phyloP scores from a whole-genome alignment of 805 yeast genomes.

The Pichia heedii region DNA sequence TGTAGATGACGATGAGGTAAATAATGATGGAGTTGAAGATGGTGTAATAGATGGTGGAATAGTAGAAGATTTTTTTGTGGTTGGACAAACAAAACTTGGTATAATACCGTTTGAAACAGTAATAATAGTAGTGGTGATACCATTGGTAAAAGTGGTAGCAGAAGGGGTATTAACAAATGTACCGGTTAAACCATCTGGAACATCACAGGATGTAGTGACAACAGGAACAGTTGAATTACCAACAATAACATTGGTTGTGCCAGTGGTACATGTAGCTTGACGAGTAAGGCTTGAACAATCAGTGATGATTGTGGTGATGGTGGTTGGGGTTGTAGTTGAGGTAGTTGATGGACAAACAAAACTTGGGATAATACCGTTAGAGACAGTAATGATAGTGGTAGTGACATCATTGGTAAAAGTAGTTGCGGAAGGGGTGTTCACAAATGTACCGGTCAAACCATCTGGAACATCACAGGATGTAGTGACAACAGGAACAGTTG shows the following conservation, averaged over 20 bases:
- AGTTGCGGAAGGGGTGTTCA: too few species aligned
- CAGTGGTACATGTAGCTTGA: slow-evolving; percentile 1
- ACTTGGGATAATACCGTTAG: neutral
- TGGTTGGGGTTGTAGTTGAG: neutral
- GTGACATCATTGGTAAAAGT: too few species aligned
- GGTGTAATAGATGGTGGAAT: slow-evolving; percentile 2
- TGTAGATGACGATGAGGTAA: neutral
- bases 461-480: too few species aligned
- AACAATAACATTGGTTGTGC: neutral
- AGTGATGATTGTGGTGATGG: neutral
- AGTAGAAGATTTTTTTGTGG: too few species aligned
- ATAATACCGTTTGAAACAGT: slow-evolving; percentile 5
- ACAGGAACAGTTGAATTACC: neutral
- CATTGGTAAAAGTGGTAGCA: neutral
- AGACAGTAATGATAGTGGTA: neutral
- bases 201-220: slow-evolving; percentile 8
- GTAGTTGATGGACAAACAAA: slow-evolving; percentile 4
- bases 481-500: too few species aligned
- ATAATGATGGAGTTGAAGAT: neutral
- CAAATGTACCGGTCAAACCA: too few species aligned
- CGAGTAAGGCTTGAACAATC: slow-evolving; percentile 1
- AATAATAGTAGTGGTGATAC: neutral
- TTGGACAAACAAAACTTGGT: slow-evolving; percentile 4
- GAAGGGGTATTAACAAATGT: slow-evolving; percentile 4
- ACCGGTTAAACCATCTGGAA: slow-evolving; percentile 4